Evolutionary conservation across 2,329 filamentous ascomycete genomes (phyloP), one percentile per base, ranked within the genome.

Genomic region (Colletotrichum ledebouriae): DNA sequence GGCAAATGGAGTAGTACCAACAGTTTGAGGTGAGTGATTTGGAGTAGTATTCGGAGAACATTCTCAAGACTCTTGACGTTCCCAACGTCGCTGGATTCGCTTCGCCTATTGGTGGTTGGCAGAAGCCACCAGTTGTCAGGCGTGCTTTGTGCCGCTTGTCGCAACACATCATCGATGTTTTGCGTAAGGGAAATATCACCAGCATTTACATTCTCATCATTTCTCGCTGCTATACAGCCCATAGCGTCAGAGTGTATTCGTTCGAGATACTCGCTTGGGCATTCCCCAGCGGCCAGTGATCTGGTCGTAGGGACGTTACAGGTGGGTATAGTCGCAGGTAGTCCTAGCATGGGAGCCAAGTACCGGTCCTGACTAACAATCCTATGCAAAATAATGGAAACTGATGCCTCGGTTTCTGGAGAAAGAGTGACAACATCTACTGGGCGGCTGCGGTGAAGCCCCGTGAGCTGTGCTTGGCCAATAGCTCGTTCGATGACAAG

Each of bases 381-480:
- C 1, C 79, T 77, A 39, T 77, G 78, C 79, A 81, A 83, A 49
- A 82, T 44, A 15, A 69, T 59, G 10, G 72, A 46, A 9, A 70
- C 60, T 15, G 58, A 53, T 2, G 37, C 52, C 12, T 73, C 29
- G 5, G 13, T 37, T 15, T 15, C 29, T n/a, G 59, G 9, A 61
- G 63, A 33, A 33, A 63, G 39, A 0, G 49, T 41, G 6, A 49
- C 6, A 3, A 50, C 15, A 10, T 15, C 22, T 12, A n/a, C 33
- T 3, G 37, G 41, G 20, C 34, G 39, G 6, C 55, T 56, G 4
- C 75, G 77, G 64, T 84, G 76, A 3, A 85, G 61, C 0, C 78
- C 79, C 75, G 84, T 77, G 37, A 82, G 63, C 70, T 84, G 82
- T 0, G 80, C 82, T 2, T 80, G 65, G 0, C 66, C 70, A 71